These are phyloP conservation scores for Peronospora farinosa DNA, from an alignment of 352 stramenopile species.

Conservation along the genomic window DNA sequence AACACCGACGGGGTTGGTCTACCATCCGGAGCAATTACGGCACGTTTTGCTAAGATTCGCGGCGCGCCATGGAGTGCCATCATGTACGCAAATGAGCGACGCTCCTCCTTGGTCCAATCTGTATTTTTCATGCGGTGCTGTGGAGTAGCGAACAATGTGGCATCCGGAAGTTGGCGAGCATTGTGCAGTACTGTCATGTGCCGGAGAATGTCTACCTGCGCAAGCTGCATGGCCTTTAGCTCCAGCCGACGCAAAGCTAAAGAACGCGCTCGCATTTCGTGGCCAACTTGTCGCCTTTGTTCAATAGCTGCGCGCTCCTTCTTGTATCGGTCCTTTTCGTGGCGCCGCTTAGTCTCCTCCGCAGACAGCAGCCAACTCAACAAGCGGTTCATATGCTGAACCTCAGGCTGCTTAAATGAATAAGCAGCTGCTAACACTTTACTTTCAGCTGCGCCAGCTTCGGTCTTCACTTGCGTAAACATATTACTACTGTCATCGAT, in stretches of 20 bases:
- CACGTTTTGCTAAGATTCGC: slow-evolving; percentile 64
- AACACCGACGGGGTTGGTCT: slow-evolving; percentile 23
- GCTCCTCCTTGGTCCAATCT: slow-evolving; percentile 86
- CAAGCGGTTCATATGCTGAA: slow-evolving; percentile 86
- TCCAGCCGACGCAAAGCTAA: slow-evolving; percentile 66
- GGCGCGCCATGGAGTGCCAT: slow-evolving; percentile 68
- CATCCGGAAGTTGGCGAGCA: slow-evolving; percentile 53
- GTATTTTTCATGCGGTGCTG: slow-evolving; percentile 64
- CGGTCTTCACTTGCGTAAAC: slow-evolving; percentile 20
- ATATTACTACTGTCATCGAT: slow-evolving; percentile 33
- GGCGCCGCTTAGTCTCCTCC: slow-evolving; percentile 78
- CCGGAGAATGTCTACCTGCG: slow-evolving; percentile 72
- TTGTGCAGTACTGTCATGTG: slow-evolving; percentile 63
- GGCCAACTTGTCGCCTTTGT: slow-evolving; percentile 58
- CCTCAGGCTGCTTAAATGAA: slow-evolving; percentile 81
- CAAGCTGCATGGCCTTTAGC: slow-evolving; percentile 79
- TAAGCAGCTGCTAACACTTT: slow-evolving; percentile 16
- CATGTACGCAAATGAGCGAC: slow-evolving; percentile 72
- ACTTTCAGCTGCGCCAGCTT: slow-evolving; percentile 7
- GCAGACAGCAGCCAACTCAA: slow-evolving; percentile 81
- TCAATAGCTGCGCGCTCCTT: slow-evolving; percentile 64
- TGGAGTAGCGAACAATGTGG: slow-evolving; percentile 23
- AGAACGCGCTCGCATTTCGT: slow-evolving; percentile 66
- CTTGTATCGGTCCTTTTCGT: slow-evolving; percentile 72
- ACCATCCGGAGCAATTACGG: slow-evolving; percentile 28